phyloP scores from a whole-genome alignment of 83 land plant genomes.

The Picea abies region DNA sequence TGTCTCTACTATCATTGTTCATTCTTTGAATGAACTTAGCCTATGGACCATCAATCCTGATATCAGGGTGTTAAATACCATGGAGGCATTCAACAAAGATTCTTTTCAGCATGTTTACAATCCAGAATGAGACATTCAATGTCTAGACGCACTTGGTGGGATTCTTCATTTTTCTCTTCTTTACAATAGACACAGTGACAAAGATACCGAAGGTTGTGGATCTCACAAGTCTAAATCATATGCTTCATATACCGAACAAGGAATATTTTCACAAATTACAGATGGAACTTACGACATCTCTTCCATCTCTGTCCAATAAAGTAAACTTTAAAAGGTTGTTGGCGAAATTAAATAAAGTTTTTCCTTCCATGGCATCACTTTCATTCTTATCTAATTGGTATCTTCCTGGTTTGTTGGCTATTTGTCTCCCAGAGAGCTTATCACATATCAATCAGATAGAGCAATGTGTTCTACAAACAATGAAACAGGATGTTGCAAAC shows the following conservation, averaged over 20 bases:
- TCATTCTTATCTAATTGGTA: conserved; percentile 50
- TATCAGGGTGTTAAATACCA: too few species aligned
- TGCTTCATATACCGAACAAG: conserved; percentile 52
- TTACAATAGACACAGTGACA: conserved; percentile 79
- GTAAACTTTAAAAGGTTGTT: conserved; percentile 53
- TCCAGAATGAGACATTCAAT: conserved; percentile 41
- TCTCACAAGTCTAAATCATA: conserved; percentile 47
- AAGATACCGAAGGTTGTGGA: conserved; percentile 69
- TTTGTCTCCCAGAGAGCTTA: too few species aligned
- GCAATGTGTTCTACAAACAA: too few species aligned
- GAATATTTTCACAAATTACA: conserved; percentile 65
- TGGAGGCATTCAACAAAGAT: too few species aligned
- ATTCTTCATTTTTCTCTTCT: conserved; percentile 74
- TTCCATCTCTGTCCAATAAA: conserved; percentile 72
- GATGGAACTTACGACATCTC: conserved; percentile 56
- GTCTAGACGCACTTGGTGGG: conserved; percentile 85
- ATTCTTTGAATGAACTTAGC: too few species aligned
- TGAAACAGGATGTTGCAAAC: too few species aligned
- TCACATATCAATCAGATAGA: too few species aligned
- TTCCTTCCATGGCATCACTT: conserved; percentile 36
- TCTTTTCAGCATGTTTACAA: too few species aligned
- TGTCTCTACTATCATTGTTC: too few species aligned
- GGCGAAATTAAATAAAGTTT: conserved; percentile 45
- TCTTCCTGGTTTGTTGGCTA: too few species aligned
- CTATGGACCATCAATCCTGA: too few species aligned